Base-by-base conservation (phyloP, 495 filamentous ascomycete genomes). In the Echria macrotheca region DNA sequence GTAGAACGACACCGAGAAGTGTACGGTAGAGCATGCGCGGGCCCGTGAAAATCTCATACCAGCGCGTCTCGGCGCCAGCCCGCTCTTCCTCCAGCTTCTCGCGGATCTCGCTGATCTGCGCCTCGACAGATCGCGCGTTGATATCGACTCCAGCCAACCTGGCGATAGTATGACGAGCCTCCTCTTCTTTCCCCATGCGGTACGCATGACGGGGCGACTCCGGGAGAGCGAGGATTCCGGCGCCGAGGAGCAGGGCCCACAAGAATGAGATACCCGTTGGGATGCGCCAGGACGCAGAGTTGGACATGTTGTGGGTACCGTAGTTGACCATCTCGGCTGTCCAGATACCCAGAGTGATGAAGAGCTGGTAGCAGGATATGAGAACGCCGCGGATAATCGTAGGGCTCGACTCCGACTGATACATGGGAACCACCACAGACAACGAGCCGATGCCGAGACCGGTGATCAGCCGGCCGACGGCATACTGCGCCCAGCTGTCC, bases 291-390 rank as follows among this genome's bases (percentile, higher is more conserved):
- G 83, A 81, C 24, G 74, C 77, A 31, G 80, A 79, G 44, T 58
- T 69, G 17, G 50, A 25, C 33, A 63, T 65, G 33, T 67, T 67
- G 21, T 78, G 56, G 19, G 87, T 90, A 29, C 86, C 87, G 62
- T 73, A 93, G 67, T 93, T 90, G 74, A 91, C 75, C 66, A 85
- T 81, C 66, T 88, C 81, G 52, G 87, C 85, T 37, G 82, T 78
- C 69, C 89, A 88, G 67, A 91, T 93, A 54, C 88, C 88, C 49
- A 89, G 74, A 23, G 89, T 89, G 64, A 93, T 86, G 70, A 93
- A 89, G 18, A 94, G 78, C 70, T 94, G 88, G 72, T 94, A 93
- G 33, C 77, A 77, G 49, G 75, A 80, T 52, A 87, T 75, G 50
- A 86, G 75, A 42, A 84, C 71, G 62, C 82, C 83, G 52, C 84